Conservation (phyloP, 306 rosid genomes). For the Spatholobus suberectus region DNA sequence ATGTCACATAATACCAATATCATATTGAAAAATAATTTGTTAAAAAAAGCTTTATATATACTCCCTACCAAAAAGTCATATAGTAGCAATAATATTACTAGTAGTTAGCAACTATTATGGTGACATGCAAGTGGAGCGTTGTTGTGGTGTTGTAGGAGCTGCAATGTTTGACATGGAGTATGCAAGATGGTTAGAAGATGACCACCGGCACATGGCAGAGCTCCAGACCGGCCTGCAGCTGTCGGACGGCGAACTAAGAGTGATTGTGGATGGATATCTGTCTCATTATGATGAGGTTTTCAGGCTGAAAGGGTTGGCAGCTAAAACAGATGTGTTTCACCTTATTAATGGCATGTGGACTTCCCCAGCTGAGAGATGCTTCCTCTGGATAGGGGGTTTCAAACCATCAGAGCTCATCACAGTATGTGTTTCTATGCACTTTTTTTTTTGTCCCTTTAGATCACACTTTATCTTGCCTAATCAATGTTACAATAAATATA, state of each 20-base stretch:
- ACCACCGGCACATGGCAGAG: slow-evolving; percentile 77
- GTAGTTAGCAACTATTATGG: not conserved
- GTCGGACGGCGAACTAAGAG: slow-evolving; percentile 66
- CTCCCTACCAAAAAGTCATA: not conserved
- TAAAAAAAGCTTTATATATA: not conserved
- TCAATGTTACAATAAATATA: not conserved
- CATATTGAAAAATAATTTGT: not conserved
- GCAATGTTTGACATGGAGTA: slow-evolving; percentile 97
- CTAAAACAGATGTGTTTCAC: slow-evolving; percentile 90
- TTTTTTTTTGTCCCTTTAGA: not conserved
- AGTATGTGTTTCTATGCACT: slow-evolving; percentile 44
- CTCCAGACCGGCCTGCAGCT: slow-evolving; percentile 66
- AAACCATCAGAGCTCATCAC: slow-evolving; percentile 86
- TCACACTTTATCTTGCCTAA: not conserved
- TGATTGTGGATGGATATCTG: slow-evolving; percentile 69
- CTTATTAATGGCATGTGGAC: slow-evolving; percentile 86
- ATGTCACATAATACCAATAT: not conserved
- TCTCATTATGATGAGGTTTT: slow-evolving; percentile 83
- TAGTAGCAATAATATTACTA: not conserved
- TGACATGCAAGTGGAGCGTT: not conserved
- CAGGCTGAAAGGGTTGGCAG: slow-evolving; percentile 70
- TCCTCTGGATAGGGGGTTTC: slow-evolving; percentile 97
- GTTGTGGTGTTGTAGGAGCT: slow-evolving; percentile 58
- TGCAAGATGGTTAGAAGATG: slow-evolving; percentile 91
- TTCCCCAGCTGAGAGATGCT: slow-evolving; percentile 89